These are phyloP conservation scores for Suillus subalutaceus DNA, from an alignment of 768 basidiomycete species.

Conservation along the genomic window DNA sequence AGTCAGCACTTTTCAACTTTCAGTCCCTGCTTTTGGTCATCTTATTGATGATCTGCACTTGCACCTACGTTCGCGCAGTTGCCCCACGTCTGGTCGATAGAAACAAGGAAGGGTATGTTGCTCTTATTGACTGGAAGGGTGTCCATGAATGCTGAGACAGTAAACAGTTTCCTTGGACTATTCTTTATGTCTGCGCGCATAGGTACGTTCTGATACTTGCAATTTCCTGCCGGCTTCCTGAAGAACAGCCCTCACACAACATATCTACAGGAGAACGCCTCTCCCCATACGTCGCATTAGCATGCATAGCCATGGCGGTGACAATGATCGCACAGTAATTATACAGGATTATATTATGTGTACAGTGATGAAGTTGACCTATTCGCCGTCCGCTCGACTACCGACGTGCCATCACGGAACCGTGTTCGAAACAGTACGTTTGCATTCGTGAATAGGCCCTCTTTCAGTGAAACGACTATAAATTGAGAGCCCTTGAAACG, in stretches of 20 bases:
- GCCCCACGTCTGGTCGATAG: slow-evolving; percentile 89
- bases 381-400: slow-evolving; percentile 81
- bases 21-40: slow-evolving; percentile 93
- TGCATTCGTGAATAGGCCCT: slow-evolving; percentile 96
- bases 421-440: slow-evolving; percentile 93
- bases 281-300: slow-evolving; percentile 93
- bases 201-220: slow-evolving; percentile 54
- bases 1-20: slow-evolving; percentile 98
- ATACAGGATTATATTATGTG: slow-evolving; percentile 11
- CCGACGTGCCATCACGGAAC: slow-evolving; percentile 91
- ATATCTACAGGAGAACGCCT: slow-evolving; percentile 77
- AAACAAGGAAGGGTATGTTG: slow-evolving; percentile 87
- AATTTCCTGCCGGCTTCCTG: slow-evolving; percentile 1
- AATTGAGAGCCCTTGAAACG: slow-evolving; percentile 98
- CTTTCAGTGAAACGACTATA: slow-evolving; percentile 96
- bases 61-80: slow-evolving; percentile 91
- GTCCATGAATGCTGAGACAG: slow-evolving; percentile 10
- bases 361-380: slow-evolving; percentile 56
- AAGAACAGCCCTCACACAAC: slow-evolving; percentile 5
- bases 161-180: slow-evolving; percentile 78
- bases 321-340: slow-evolving; percentile 56
- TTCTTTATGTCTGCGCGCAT: slow-evolving; percentile 97
- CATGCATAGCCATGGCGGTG: slow-evolving; percentile 91
- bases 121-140: background rate
- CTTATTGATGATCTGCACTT: slow-evolving; percentile 93